These are phyloP conservation scores for Myochromella boudieri DNA, from an alignment of 768 basidiomycete species.

Conservation along the genomic window DNA sequence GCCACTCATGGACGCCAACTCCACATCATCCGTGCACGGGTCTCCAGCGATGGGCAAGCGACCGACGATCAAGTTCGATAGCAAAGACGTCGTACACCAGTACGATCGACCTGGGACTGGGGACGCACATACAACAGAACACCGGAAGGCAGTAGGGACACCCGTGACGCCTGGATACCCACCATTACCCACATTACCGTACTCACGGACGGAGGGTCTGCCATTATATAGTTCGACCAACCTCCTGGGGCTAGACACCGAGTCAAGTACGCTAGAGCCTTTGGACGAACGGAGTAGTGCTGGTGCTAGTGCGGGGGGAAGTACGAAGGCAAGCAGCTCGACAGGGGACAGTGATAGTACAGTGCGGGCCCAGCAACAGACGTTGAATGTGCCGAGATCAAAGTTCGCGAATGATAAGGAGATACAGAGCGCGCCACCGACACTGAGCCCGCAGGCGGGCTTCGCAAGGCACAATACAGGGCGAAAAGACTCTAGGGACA, in stretches of 20 bases:
- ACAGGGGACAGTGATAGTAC: conserved; percentile 7
- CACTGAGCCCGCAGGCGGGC: conserved; percentile 32
- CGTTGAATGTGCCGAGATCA: conserved; percentile 28
- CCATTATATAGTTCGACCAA: conserved; percentile 19
- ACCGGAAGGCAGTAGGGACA: conserved; percentile 38
- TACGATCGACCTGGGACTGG: conserved; percentile 62
- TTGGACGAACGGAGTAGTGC: conserved; percentile 12
- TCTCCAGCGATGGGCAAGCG: conserved; percentile 37
- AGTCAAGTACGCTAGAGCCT: conserved; percentile 6
- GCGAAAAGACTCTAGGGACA: conserved; percentile 36
- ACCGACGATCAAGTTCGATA: conserved; percentile 77
- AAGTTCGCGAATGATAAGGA: conserved; percentile 29
- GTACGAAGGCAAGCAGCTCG: conserved; percentile 13
- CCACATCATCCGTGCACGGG: conserved; percentile 33
- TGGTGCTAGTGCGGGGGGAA: conserved; percentile 14
- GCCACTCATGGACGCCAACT: conserved; percentile 44
- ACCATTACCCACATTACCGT: conserved; percentile 33
- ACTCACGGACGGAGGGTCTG: conserved; percentile 13
- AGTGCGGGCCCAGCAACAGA: conserved; percentile 21
- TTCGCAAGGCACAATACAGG: conserved; percentile 22
- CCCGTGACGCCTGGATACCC: conserved; percentile 29
- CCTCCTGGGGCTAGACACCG: conserved; percentile 29
- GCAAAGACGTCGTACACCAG: conserved; percentile 71
- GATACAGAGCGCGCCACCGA: conserved; percentile 48
- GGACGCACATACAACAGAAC: conserved; percentile 42